Evolutionary conservation across 2,329 filamentous ascomycete genomes (phyloP), one percentile per base, ranked within the genome.

Genomic region (Diplodia corticola): DNA sequence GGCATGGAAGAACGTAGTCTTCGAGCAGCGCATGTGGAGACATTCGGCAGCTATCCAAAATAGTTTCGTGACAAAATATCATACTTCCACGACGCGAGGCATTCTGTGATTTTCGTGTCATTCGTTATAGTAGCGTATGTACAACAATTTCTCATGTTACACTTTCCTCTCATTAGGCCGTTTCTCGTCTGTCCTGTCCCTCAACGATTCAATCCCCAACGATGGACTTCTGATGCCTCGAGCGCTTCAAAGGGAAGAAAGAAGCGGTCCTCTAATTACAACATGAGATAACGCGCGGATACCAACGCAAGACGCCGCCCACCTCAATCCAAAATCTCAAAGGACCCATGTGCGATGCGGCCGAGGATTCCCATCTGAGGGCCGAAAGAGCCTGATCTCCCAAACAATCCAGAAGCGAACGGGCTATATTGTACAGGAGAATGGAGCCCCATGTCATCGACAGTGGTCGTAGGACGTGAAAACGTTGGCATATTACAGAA

Each of bases 361-460:
- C 17, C 6, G 17, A n/a, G 6, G 10, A 20, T 44, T 44, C 22
- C 20, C 46, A 49, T 17, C 50, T 53, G 50, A 26, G 28, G 26
- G 28, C 28, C 50, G 50, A 33, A 53, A 53, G 10, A 53, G n/a
- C 24, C 15, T 20, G 13, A 37, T 59, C 24, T 30, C 55, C 55
- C 46, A 48, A 26, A 48, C 55, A 17, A 12, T 20, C 28, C 40
- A 61, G 37, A 61, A 61, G 44, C 57, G 57, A 61, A 61, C 26
- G 44, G 22, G 40, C 49, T 12, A 17, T 61, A 61, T 49, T 61
- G 57, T 61, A 61, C 57, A 61, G 22, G 53, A 57, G n/a, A 53
- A 44, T 48, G 17, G n/a, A 44, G 6, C 13, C 37, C 55, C 35
- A 22, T 48, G 55, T 33, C 26, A 40, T 48, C 37, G 37, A 40